Percentiles rank a stretch among this genome's conserved stretches.
These are phyloP conservation scores for Diaporthe vexans DNA, from an alignment of 2,329 filamentous ascomycete genomes.

Conservation along the genomic window DNA sequence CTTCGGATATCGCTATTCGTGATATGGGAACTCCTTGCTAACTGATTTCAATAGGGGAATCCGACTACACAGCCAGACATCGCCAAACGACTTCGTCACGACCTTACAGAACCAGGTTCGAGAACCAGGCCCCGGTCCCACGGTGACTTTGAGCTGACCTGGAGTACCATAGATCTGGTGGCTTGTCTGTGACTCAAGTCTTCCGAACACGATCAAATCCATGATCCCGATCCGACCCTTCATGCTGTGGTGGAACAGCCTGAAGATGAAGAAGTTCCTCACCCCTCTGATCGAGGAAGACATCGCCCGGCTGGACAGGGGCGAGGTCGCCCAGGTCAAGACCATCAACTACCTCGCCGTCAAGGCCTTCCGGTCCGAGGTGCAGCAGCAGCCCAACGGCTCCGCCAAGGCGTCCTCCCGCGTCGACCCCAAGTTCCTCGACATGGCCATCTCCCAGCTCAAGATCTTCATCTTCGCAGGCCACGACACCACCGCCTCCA, in stretches of 20 bases:
- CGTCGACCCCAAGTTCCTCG: constrained; percentile 34
- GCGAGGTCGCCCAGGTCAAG: constrained; percentile 42
- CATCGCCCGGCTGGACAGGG: constrained; percentile 43
- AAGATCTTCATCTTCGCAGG: constrained; percentile 49
- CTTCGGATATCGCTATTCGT: not conserved
- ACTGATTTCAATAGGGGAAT: constrained; percentile 18
- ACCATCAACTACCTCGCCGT: constrained; percentile 50
- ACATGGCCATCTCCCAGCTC: constrained; percentile 42
- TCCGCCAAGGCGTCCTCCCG: not conserved
- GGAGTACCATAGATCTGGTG: constrained; percentile 37
- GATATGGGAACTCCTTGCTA: not conserved
- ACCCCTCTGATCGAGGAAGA: constrained; percentile 47
- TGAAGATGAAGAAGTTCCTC: constrained; percentile 47
- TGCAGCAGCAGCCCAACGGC: constrained; percentile 3
- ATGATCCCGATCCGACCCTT: constrained; percentile 44
- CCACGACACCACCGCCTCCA: constrained; percentile 42
- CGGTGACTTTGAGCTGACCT: not conserved
- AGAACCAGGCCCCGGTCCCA: not conserved
- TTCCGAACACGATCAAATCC: constrained; percentile 25
- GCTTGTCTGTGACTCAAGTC: constrained; percentile 37
- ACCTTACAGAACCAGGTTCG: constrained; percentile 37
- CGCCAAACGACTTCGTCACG: constrained; percentile 31
- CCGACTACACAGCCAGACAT: constrained; percentile 41
- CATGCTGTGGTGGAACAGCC: constrained; percentile 47
- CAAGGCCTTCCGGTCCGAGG: constrained; percentile 45